A percentile compares a stretch with the other conserved stretches of the same genome.
These are phyloP conservation scores for Lasiodiplodia gonubiensis DNA, from an alignment of 2,329 filamentous ascomycete genomes.

Conservation along the genomic window DNA sequence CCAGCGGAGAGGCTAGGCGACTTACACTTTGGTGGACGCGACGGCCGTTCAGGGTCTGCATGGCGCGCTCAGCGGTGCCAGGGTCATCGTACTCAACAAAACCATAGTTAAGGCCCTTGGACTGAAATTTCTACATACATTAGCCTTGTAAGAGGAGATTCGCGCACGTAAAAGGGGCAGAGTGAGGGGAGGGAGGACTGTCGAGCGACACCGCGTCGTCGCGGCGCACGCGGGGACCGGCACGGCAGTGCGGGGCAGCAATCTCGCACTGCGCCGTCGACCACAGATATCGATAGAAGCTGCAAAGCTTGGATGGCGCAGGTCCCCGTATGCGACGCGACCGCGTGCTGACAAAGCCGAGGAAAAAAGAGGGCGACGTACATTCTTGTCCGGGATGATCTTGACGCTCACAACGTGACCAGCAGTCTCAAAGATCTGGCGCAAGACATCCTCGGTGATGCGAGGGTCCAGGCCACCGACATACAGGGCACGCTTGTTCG, in stretches of 20 bases:
- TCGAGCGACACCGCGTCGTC: conserved; percentile 3
- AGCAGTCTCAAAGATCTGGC: conserved; percentile 98
- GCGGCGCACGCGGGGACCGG: conserved; percentile 8
- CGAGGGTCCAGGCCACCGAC: conserved; percentile 93
- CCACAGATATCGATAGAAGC: conserved; percentile 18
- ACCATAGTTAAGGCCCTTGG: conserved; percentile 97
- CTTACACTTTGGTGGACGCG: conserved; percentile 93
- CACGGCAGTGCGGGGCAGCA: conserved; percentile 1
- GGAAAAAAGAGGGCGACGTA: conserved; percentile 56
- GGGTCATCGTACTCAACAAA: conserved; percentile 99
- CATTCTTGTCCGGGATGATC: conserved; percentile 99
- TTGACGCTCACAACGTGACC: conserved; percentile 98
- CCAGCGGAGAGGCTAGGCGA: conserved; percentile 30
- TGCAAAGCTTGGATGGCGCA: conserved; percentile 24
- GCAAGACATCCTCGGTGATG: conserved; percentile 93
- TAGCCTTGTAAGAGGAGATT: conserved; percentile 21
- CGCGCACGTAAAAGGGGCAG: conserved; percentile 10
- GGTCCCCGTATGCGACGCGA: conserved; percentile 26
- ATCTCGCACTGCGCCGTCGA: neutral
- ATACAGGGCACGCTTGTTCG: conserved; percentile 97
- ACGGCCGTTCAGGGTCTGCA: conserved; percentile 95
- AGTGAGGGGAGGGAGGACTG: neutral
- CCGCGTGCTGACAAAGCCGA: conserved; percentile 22
- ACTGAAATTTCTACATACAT: conserved; percentile 59
- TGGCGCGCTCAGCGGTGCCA: conserved; percentile 92